Conservation (phyloP, 2,329 filamentous ascomycete genomes). For the Penicillium sp. region DNA sequence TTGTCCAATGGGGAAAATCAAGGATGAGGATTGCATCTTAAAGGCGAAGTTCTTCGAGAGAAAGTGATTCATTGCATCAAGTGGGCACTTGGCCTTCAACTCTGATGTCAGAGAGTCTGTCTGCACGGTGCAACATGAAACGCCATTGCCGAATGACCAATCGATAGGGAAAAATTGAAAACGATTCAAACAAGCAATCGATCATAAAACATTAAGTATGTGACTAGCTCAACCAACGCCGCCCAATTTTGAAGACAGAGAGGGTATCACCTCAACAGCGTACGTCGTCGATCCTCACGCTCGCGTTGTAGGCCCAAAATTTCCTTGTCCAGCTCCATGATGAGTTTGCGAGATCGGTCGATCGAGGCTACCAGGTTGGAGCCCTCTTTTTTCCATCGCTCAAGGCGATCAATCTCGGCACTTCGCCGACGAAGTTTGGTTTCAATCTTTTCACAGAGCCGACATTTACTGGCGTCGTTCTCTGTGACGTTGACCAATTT, state of each 20-base stretch:
- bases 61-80: too few relatives aligned
- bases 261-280: slow-evolving; percentile 21
- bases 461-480: slow-evolving; percentile 61
- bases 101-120: slow-evolving; percentile 22
- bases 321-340: slow-evolving; percentile 64
- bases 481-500: slow-evolving; percentile 77
- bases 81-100: slow-evolving; percentile 8
- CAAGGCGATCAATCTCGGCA: slow-evolving; percentile 69
- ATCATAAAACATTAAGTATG: slow-evolving; percentile 15
- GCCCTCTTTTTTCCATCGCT: slow-evolving; percentile 70
- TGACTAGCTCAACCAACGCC: slow-evolving; percentile 10
- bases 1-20: slow-evolving; percentile 19
- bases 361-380: slow-evolving; percentile 53
- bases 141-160: slow-evolving; percentile 15
- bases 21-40: slow-evolving; percentile 16
- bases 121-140: slow-evolving; percentile 25
- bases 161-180: slow-evolving; percentile 11
- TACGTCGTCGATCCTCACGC: slow-evolving; percentile 36
- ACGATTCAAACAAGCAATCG: slow-evolving; percentile 16
- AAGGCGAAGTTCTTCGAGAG: too few relatives aligned
- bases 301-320: slow-evolving; percentile 61
- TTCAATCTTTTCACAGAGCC: slow-evolving; percentile 80
- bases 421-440: slow-evolving; percentile 70
- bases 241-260: slow-evolving; percentile 7
- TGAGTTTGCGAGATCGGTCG: slow-evolving; percentile 64